A percentile compares a stretch with the other conserved stretches of the same genome.
Conservation (phyloP, 2,329 filamentous ascomycete genomes). For the Clarireedia homoeocarpa region DNA sequence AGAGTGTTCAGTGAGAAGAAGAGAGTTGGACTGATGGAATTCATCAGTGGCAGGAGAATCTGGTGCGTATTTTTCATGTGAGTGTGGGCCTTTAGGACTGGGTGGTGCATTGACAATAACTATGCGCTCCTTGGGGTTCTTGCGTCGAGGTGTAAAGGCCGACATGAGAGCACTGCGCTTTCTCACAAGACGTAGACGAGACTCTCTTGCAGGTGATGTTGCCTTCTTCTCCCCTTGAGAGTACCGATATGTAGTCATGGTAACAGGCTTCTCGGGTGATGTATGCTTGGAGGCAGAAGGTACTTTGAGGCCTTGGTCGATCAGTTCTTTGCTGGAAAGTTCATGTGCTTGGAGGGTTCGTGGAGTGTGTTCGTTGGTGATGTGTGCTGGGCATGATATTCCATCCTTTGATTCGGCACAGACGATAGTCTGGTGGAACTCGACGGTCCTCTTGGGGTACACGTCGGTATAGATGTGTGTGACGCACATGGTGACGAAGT, state of each 20-base stretch:
- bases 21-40: constrained; percentile 16
- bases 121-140: constrained; percentile 35
- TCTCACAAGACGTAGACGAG: constrained; percentile 32
- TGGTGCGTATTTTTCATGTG: constrained; percentile 36
- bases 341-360: constrained; percentile 30
- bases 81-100: constrained; percentile 34
- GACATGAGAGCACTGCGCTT: constrained; percentile 19
- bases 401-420: constrained; percentile 32
- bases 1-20: constrained; percentile 26
- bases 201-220: constrained; percentile 22
- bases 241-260: constrained; percentile 16
- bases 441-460: constrained; percentile 35
- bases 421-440: constrained; percentile 34
- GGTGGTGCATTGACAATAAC: constrained; percentile 39
- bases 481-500: constrained; percentile 40
- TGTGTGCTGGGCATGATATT: constrained; percentile 36
- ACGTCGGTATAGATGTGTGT: constrained; percentile 40
- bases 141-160: constrained; percentile 17
- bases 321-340: constrained; percentile 24
- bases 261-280: constrained; percentile 27
- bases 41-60: constrained; percentile 31
- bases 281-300: constrained; percentile 26
- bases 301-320: constrained; percentile 8
- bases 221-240: constrained; percentile 27
- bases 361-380: constrained; percentile 35